Conservation (phyloP, 768 basidiomycete species). For the Mycena belliarum region DNA sequence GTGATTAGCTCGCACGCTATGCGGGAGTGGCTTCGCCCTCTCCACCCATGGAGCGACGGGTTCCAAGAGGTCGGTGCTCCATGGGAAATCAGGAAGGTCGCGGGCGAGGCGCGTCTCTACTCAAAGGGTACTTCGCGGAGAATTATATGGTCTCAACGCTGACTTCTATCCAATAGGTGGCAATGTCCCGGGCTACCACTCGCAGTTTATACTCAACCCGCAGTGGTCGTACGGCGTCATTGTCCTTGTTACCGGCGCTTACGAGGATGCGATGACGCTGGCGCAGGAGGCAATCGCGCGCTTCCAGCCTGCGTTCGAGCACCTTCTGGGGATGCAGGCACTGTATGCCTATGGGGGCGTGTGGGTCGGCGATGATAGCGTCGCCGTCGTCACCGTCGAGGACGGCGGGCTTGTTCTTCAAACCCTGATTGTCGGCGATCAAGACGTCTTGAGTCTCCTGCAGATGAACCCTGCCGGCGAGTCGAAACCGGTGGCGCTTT, state of each 20-base stretch:
- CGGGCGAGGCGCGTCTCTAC: slow-evolving; percentile 31
- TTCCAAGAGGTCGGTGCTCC: slow-evolving; percentile 41
- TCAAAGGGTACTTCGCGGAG: slow-evolving; percentile 30
- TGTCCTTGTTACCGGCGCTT: slow-evolving; percentile 40
- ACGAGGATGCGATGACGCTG: slow-evolving; percentile 31
- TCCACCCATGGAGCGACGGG: slow-evolving; percentile 39
- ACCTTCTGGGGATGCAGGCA: slow-evolving; percentile 29
- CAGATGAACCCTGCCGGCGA: neutral
- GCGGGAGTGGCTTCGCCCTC: slow-evolving; percentile 44
- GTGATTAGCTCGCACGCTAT: slow-evolving; percentile 37
- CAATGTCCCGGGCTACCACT: slow-evolving; percentile 40
- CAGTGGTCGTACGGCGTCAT: slow-evolving; percentile 43
- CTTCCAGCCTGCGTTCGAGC: slow-evolving; percentile 37
- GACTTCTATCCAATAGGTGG: slow-evolving; percentile 33
- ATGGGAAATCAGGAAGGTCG: slow-evolving; percentile 42
- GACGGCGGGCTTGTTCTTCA: slow-evolving; percentile 21
- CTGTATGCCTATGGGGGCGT: slow-evolving; percentile 32
- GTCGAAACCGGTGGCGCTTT: slow-evolving; percentile 30
- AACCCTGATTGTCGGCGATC: slow-evolving; percentile 30
- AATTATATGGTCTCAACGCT: too few species aligned
- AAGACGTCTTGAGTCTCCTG: too few species aligned
- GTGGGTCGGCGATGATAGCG: slow-evolving; percentile 33
- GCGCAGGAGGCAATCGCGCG: slow-evolving; percentile 33
- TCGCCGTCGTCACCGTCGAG: slow-evolving; percentile 30
- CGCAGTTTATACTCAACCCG: slow-evolving; percentile 38